These are phyloP conservation scores for Gnomoniopsis smithogilvyi DNA, from an alignment of 2,329 filamentous ascomycete species.

Conservation along the genomic window DNA sequence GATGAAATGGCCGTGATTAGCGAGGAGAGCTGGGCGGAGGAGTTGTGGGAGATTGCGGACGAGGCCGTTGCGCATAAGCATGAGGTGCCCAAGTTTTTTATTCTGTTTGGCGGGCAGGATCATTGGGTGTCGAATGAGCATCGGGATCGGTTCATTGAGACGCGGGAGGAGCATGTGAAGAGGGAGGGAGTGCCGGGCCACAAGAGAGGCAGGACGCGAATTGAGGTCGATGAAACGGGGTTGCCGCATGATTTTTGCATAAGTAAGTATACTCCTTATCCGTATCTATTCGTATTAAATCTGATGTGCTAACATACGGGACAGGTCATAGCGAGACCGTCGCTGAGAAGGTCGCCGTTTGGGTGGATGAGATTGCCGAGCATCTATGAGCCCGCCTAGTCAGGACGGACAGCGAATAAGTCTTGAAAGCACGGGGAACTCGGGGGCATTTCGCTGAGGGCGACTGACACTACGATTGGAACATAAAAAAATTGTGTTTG, in stretches of 20 bases:
- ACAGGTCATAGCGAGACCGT: conserved; percentile 46
- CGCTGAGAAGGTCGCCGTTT: conserved; percentile 43
- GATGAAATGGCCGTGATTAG: conserved; percentile 59
- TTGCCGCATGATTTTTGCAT: conserved; percentile 62
- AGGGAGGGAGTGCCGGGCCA: conserved; percentile 24
- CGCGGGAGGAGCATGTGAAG: conserved; percentile 29
- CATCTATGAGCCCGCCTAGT: conserved; percentile 5
- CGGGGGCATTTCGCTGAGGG: too few relatives aligned
- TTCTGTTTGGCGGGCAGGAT: conserved; percentile 58
- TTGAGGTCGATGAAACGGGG: conserved; percentile 53
- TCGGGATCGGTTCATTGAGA: conserved; percentile 54
- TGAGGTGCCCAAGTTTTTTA: conserved; percentile 48
- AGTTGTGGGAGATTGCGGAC: conserved; percentile 51
- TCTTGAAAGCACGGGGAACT: too few relatives aligned
- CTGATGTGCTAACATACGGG: conserved; percentile 13
- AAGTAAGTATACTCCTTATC: conserved; percentile 32
- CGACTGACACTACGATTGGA: too few relatives aligned
- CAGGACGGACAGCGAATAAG: not conserved
- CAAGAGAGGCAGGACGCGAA: conserved; percentile 37
- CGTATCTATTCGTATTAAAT: not conserved
- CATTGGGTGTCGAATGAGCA: conserved; percentile 59
- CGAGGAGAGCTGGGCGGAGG: conserved; percentile 57
- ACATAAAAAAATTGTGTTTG: too few relatives aligned
- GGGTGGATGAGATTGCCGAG: conserved; percentile 50
- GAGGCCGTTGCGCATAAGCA: conserved; percentile 21